A percentile compares a stretch with the other conserved stretches of the same genome.
Conservation (phyloP, 2,329 filamentous ascomycete species). For the Helotiales sp. region DNA sequence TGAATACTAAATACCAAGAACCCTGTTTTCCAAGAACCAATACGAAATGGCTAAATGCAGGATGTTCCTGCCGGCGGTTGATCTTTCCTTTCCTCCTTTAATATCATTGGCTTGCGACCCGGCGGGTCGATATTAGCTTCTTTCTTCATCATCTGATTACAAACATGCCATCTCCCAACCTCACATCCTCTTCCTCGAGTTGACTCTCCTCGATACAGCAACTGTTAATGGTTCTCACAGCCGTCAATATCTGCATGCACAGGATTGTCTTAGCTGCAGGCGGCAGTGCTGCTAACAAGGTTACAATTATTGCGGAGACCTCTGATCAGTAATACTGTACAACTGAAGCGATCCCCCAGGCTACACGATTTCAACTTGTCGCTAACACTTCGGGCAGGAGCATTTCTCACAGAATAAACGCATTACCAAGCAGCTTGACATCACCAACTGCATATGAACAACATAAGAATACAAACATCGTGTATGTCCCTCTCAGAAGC, state of each 20-base stretch:
- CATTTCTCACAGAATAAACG: neutral
- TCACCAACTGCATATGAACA: neutral
- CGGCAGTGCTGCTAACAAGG: neutral
- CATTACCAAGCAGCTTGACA: neutral
- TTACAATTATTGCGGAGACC: neutral
- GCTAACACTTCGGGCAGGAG: neutral
- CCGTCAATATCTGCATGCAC: neutral
- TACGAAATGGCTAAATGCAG: neutral
- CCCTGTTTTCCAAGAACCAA: too few relatives aligned
- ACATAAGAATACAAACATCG: neutral
- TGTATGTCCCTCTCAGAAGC: neutral
- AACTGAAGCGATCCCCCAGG: neutral
- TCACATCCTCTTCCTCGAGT: too few relatives aligned
- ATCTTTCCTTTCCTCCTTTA: neutral
- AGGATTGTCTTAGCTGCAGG: neutral
- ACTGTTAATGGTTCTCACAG: too few relatives aligned
- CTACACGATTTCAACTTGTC: neutral
- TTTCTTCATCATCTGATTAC: neutral
- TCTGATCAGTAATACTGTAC: neutral
- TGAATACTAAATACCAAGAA: too few relatives aligned
- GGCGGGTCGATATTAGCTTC: neutral
- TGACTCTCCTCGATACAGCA: too few relatives aligned
- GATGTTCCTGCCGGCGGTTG: neutral
- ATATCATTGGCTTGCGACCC: neutral
- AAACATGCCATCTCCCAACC: too few relatives aligned